Conservation (phyloP, 2,329 filamentous ascomycete genomes). For the Allantophomopsis lycopodina region DNA sequence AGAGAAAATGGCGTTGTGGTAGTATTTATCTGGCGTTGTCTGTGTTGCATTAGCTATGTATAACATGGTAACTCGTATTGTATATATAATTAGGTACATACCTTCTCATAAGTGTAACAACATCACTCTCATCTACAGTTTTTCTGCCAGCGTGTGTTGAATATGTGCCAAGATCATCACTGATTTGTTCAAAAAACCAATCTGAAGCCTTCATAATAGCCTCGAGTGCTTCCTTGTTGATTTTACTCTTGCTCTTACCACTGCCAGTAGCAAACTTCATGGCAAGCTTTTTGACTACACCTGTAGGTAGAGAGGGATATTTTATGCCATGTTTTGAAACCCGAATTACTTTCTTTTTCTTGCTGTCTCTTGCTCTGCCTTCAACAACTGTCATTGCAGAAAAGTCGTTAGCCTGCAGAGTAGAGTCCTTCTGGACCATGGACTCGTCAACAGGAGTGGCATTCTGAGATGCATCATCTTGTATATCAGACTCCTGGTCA, state of each 20-base stretch:
- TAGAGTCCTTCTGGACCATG: neutral
- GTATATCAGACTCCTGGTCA: no score
- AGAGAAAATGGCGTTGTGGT: constrained; percentile 70
- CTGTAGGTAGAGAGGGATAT: constrained; percentile 60
- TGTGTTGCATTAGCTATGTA: constrained; percentile 22
- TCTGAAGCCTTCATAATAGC: constrained; percentile 71
- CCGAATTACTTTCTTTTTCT: constrained; percentile 35
- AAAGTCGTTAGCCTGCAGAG: neutral
- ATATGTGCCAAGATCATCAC: constrained; percentile 68
- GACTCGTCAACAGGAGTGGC: neutral
- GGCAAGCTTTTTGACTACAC: constrained; percentile 61
- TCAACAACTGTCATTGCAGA: neutral
- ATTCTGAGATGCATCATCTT: no score
- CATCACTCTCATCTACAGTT: constrained; percentile 75
- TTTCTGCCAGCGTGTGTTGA: constrained; percentile 71
- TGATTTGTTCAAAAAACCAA: constrained; percentile 83
- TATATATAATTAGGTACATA: constrained; percentile 31
- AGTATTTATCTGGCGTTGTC: constrained; percentile 63
- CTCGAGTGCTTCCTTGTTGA: constrained; percentile 60
- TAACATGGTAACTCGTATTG: neutral
- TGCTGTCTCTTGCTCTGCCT: constrained; percentile 8
- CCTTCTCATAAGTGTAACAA: constrained; percentile 73
- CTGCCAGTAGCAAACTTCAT: constrained; percentile 57
- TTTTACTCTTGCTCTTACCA: constrained; percentile 50
- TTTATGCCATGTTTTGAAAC: constrained; percentile 59